phyloP scores from a whole-genome alignment of 108 stramenopile species.

The Hondaea fermentalgiana region DNA sequence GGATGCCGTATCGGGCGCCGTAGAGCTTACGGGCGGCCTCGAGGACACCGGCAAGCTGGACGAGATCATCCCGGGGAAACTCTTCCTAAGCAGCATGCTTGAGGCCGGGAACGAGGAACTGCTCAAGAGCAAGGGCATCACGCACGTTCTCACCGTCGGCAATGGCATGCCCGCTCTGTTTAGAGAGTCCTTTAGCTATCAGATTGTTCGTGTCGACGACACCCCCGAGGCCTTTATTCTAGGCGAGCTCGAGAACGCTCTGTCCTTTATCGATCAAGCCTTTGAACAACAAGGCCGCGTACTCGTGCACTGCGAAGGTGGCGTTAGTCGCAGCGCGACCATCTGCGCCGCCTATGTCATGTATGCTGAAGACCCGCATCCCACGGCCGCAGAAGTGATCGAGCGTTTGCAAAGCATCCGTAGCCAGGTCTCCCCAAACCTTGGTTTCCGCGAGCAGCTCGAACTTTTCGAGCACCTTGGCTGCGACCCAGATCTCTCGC shows the following conservation, averaged over 20 bases:
- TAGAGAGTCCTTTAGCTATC: background rate
- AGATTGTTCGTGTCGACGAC: background rate
- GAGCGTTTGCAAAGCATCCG: background rate
- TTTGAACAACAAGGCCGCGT: background rate
- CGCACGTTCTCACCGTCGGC: slow-evolving; percentile 2
- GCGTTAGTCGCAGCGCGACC: background rate
- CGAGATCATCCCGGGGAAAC: background rate
- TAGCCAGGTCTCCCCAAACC: background rate
- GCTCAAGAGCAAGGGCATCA: background rate
- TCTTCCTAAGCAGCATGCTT: background rate
- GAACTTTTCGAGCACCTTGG: background rate
- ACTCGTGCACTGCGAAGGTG: slow-evolving; percentile 12
- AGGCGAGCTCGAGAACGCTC: background rate
- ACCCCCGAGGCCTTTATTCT: background rate
- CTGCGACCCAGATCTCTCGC: background rate
- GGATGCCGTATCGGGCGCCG: background rate
- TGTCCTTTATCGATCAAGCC: background rate
- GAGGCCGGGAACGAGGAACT: background rate
- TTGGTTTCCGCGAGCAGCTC: background rate
- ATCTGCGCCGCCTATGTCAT: background rate
- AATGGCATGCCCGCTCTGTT: background rate
- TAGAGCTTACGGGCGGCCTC: background rate
- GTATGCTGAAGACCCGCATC: background rate
- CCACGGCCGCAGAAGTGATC: background rate
- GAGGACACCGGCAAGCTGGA: background rate